Percentiles rank a stretch among this genome's conserved stretches.
These are phyloP conservation scores for Smithsoniella earleae DNA, from an alignment of 163 green algal species.

Conservation along the genomic window DNA sequence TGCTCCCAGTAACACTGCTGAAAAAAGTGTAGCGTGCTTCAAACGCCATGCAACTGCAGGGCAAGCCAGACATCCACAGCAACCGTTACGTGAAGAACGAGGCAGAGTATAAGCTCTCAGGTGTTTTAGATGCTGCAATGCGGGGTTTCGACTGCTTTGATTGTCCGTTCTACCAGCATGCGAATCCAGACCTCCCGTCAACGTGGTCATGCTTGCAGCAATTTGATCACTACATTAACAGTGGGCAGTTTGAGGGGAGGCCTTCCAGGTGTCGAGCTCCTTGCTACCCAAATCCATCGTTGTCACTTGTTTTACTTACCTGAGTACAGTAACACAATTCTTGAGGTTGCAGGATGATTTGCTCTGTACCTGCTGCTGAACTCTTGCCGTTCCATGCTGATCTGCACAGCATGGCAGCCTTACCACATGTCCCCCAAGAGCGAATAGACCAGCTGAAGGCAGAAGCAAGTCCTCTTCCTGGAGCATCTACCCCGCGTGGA, in stretches of 20 bases:
- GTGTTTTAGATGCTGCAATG: conserved; percentile 30
- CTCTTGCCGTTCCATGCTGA: conserved; percentile 1
- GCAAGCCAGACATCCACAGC: conserved; percentile 15
- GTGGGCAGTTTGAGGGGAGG: conserved; percentile 36
- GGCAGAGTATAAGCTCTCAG: conserved; percentile 31
- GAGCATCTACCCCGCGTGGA: too few species aligned
- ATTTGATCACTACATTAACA: conserved; percentile 37
- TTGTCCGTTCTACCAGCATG: conserved; percentile 21
- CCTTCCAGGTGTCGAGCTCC: conserved; percentile 17
- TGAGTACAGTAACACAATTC: neutral
- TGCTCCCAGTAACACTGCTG: conserved; percentile 12
- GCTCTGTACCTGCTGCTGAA: neutral
- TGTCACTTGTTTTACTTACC: neutral
- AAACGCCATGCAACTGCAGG: neutral
- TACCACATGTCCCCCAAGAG: conserved; percentile 14
- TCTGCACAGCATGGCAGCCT: neutral
- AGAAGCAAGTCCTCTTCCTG: too few species aligned
- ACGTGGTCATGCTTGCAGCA: conserved; percentile 6
- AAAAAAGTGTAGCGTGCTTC: neutral
- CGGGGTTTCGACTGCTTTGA: conserved; percentile 36
- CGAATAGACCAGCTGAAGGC: neutral
- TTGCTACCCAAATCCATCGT: neutral
- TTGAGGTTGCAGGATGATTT: neutral
- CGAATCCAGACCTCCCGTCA: conserved; percentile 15
- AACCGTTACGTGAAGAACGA: conserved; percentile 32